Conservation (phyloP, 1,284 basidiomycete genomes). For the Ganoderma multipileum region DNA sequence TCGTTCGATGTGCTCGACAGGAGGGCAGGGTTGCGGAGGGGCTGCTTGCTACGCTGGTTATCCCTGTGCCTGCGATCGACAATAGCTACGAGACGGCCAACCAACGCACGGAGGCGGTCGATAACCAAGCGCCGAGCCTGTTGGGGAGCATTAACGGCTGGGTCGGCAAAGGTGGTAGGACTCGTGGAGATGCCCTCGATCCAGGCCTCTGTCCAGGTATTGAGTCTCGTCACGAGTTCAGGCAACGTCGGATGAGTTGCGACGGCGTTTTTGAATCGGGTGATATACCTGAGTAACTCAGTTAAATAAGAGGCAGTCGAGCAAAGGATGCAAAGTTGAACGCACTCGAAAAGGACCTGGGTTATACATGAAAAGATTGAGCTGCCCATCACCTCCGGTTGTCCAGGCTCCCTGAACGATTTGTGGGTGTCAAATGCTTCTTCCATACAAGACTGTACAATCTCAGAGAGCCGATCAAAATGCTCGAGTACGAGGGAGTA, state of each 20-base stretch:
- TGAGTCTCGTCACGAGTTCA: slow-evolving; percentile 49
- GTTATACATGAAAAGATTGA: slow-evolving; percentile 54
- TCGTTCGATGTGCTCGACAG: slow-evolving; percentile 18
- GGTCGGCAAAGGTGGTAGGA: slow-evolving; percentile 46
- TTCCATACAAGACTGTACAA: slow-evolving; percentile 52
- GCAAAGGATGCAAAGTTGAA: background rate
- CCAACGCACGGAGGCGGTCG: slow-evolving; percentile 45
- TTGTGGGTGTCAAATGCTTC: slow-evolving; percentile 42
- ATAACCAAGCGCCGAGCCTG: slow-evolving; percentile 46
- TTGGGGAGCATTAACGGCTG: slow-evolving; percentile 36
- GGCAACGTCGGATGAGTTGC: slow-evolving; percentile 54
- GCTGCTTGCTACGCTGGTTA: slow-evolving; percentile 28
- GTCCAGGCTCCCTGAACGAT: slow-evolving; percentile 43
- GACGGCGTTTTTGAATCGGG: slow-evolving; percentile 64
- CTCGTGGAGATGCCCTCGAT: slow-evolving; percentile 43
- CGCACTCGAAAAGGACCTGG: slow-evolving; percentile 60
- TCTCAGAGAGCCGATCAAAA: slow-evolving; percentile 49
- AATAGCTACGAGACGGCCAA: slow-evolving; percentile 53
- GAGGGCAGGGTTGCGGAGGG: slow-evolving; percentile 40
- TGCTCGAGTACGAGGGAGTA: slow-evolving; percentile 63
- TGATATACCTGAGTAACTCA: slow-evolving; percentile 53
- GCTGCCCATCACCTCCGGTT: slow-evolving; percentile 42
- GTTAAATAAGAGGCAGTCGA: background rate
- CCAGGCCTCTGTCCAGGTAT: slow-evolving; percentile 57
- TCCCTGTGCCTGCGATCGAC: slow-evolving; percentile 47